Evolutionary conservation across 805 yeast genomes (phyloP).

Genomic region (Candida germanica): DNA sequence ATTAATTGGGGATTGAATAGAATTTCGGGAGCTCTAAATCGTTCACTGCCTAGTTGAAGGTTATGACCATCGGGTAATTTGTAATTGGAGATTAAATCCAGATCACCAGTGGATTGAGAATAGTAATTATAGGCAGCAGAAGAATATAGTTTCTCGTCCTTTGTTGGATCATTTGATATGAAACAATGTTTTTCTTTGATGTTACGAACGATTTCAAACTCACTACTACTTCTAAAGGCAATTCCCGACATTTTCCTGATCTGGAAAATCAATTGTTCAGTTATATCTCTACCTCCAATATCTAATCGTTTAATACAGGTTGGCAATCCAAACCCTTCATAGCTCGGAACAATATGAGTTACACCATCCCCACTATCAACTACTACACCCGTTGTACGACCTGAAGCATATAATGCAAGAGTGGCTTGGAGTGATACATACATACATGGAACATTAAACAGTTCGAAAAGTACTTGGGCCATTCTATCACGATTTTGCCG

Average conservation of each 20-base stretch:
- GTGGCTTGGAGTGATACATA: slow-evolving; percentile 75
- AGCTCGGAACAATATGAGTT: slow-evolving; percentile 82
- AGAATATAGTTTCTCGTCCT: slow-evolving; percentile 52
- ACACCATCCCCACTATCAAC: slow-evolving; percentile 95
- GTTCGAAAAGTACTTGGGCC: slow-evolving; percentile 68
- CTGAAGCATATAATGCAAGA: slow-evolving; percentile 79
- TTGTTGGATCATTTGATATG: slow-evolving; percentile 53
- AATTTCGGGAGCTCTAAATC: slow-evolving; percentile 76
- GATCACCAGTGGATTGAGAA: slow-evolving; percentile 12
- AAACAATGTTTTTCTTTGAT: slow-evolving; percentile 77
- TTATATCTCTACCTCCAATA: slow-evolving; percentile 83
- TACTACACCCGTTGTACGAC: slow-evolving; percentile 87
- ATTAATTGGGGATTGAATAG: slow-evolving; percentile 74
- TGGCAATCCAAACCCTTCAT: slow-evolving; percentile 80
- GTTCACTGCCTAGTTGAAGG: slow-evolving; percentile 61
- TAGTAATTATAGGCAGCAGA: slow-evolving; percentile 12
- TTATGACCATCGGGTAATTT: slow-evolving; percentile 83
- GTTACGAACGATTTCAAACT: slow-evolving; percentile 72
- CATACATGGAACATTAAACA: slow-evolving; percentile 72
- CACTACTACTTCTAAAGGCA: slow-evolving; percentile 65
- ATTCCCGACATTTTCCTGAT: slow-evolving; percentile 65
- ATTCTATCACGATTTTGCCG: slow-evolving; percentile 53
- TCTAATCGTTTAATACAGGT: slow-evolving; percentile 71
- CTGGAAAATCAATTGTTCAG: slow-evolving; percentile 67
- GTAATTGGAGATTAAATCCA: slow-evolving; percentile 38